These are phyloP conservation scores for Fusarium pseudograminearum DNA, from an alignment of 2,329 filamentous ascomycete species.

Conservation along the genomic window DNA sequence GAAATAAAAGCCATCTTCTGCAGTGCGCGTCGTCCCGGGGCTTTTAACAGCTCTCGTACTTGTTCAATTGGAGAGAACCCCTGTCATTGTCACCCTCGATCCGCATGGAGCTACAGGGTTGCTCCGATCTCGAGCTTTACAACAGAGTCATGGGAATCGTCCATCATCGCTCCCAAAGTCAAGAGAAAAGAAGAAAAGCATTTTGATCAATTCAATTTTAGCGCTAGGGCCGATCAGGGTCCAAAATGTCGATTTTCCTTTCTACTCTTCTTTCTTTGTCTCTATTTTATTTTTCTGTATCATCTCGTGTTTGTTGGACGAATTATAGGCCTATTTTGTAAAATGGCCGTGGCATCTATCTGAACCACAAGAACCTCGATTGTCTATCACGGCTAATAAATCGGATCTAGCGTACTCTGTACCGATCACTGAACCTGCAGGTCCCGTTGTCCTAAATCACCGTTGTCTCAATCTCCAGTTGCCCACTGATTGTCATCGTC, in stretches of 20 bases:
- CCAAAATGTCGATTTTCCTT: not conserved
- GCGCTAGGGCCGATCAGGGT: not conserved
- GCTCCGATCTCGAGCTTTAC: slow-evolving; percentile 43
- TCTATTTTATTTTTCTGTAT: not conserved
- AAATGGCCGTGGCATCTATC: not conserved
- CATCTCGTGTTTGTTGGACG: not conserved
- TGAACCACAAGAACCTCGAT: not conserved
- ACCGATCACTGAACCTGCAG: slow-evolving; percentile 30
- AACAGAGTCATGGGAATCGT: slow-evolving; percentile 44
- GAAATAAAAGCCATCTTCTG: not conserved
- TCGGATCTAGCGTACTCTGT: slow-evolving; percentile 10
- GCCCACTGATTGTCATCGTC: slow-evolving; percentile 22
- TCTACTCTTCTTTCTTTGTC: not conserved
- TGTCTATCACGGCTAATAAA: slow-evolving; percentile 7
- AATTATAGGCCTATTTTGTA: slow-evolving; percentile 6
- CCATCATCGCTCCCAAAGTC: slow-evolving; percentile 5
- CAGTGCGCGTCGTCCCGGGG: not conserved
- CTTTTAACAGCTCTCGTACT: not conserved
- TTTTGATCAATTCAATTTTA: not conserved
- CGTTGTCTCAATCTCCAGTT: slow-evolving; percentile 8
- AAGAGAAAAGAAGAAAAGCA: slow-evolving; percentile 6
- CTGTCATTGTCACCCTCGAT: not conserved
- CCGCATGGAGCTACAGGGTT: not conserved
- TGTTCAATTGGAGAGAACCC: not conserved
- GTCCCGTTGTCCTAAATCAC: slow-evolving; percentile 20